Conservation (phyloP, 176 grass and related monocot genomes). For the Triticum monococcum region DNA sequence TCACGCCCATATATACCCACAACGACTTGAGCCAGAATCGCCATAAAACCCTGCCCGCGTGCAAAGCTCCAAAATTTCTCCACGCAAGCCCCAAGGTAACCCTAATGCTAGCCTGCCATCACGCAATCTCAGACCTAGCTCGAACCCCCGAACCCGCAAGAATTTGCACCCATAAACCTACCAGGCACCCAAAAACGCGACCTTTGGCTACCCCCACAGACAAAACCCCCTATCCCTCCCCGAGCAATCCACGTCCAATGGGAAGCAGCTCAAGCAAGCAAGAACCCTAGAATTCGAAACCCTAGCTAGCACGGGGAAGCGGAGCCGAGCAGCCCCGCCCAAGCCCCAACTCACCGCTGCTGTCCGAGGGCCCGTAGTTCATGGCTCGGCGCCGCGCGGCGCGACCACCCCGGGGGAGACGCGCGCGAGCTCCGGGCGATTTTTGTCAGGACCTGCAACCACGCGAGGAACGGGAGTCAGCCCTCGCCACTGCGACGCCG, state of each 20-base stretch:
- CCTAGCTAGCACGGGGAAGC: neutral
- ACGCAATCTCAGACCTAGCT: conserved; percentile 17
- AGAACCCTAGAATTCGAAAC: conserved; percentile 35
- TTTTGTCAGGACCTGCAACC: conserved; percentile 27
- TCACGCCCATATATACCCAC: neutral
- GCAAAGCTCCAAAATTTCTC: neutral
- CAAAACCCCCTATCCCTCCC: neutral
- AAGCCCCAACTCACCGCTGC: conserved; percentile 63
- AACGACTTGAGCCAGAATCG: neutral
- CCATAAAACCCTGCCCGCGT: neutral
- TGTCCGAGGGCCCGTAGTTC: conserved; percentile 70
- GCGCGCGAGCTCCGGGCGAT: conserved; percentile 8
- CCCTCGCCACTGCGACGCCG: neutral
- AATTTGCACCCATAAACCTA: conserved; percentile 32
- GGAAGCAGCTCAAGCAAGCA: neutral
- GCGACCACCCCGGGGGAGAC: neutral
- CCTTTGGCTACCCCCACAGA: neutral
- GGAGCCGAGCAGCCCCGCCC: neutral
- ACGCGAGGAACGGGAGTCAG: neutral
- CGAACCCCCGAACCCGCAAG: neutral
- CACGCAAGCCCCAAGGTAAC: neutral
- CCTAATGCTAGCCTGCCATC: neutral
- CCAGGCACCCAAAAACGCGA: neutral
- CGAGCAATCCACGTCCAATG: neutral
- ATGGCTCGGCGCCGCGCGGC: conserved; percentile 27